Percentiles rank a stretch among this genome's conserved stretches.
phyloP scores from a whole-genome alignment of 768 basidiomycete genomes.

The Kwoniella dejecticola region DNA sequence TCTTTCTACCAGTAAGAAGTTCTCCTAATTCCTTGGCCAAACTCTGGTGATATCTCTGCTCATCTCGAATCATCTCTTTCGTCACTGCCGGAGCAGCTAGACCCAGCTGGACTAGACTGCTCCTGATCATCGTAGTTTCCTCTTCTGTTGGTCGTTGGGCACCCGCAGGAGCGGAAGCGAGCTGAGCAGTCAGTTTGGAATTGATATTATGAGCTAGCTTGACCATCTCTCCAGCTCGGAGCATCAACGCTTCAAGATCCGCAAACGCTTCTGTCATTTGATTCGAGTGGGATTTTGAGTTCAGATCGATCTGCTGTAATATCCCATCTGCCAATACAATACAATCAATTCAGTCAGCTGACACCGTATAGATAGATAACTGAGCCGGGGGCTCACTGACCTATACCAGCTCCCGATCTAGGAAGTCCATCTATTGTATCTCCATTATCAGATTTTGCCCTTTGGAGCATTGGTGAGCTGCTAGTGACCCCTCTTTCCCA shows the following conservation, averaged over 20 bases:
- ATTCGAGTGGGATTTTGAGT: conserved; percentile 65
- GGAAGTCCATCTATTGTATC: not conserved
- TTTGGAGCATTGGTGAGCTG: not conserved
- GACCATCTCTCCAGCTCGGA: conserved; percentile 91
- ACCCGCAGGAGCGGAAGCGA: conserved; percentile 26
- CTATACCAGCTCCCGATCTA: conserved; percentile 56
- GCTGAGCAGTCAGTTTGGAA: conserved; percentile 67
- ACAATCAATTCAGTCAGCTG: too few relatives aligned
- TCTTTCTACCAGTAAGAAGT: conserved; percentile 63
- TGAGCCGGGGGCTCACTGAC: too few relatives aligned
- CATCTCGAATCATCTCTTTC: conserved; percentile 81
- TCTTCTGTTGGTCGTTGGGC: conserved; percentile 17
- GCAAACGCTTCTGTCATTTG: conserved; percentile 74
- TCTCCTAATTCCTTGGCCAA: conserved; percentile 78
- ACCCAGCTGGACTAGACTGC: conserved; percentile 86
- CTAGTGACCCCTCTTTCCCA: conserved; percentile 65
- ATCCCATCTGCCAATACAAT: too few relatives aligned
- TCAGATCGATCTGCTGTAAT: conserved; percentile 70
- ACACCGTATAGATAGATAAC: too few relatives aligned
- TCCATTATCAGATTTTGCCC: not conserved
- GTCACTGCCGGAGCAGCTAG: conserved; percentile 82
- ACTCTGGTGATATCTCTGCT: conserved; percentile 74
- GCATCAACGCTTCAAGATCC: conserved; percentile 87
- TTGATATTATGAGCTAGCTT: conserved; percentile 84
- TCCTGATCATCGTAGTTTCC: conserved; percentile 76